These are phyloP conservation scores for Suhomyces coccinellae DNA, from an alignment of 1,139 yeast species.

Conservation along the genomic window DNA sequence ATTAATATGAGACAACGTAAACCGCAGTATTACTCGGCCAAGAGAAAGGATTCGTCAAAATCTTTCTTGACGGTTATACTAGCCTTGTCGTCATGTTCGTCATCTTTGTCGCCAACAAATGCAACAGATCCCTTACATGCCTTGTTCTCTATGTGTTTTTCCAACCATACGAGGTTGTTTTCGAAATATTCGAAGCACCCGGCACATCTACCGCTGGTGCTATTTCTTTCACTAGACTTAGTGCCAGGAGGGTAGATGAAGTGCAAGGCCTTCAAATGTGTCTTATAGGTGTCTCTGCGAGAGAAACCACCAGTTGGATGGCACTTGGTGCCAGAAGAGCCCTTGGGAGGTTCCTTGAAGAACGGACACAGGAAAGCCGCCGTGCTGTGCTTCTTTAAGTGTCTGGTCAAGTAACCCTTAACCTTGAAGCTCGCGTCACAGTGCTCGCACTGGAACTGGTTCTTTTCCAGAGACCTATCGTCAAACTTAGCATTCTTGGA, in stretches of 20 bases:
- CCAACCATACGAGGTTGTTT: slow-evolving; percentile 52
- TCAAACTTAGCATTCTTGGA: slow-evolving; percentile 1
- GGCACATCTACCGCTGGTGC: slow-evolving; percentile 53
- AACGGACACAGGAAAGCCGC: slow-evolving; percentile 60
- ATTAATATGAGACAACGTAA: not conserved
- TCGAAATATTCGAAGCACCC: slow-evolving; percentile 55
- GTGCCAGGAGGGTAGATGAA: slow-evolving; percentile 62
- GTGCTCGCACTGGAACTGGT: slow-evolving; percentile 37
- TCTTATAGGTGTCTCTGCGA: slow-evolving; percentile 57
- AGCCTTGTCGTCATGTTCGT: not conserved
- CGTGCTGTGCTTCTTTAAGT: slow-evolving; percentile 51
- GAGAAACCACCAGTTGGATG: slow-evolving; percentile 63
- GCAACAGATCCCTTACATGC: slow-evolving; percentile 45
- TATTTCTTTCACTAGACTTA: slow-evolving; percentile 44
- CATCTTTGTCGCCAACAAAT: slow-evolving; percentile 6
- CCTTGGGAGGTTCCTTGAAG: slow-evolving; percentile 37
- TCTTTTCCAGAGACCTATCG: slow-evolving; percentile 3
- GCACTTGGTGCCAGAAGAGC: slow-evolving; percentile 44
- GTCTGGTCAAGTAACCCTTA: slow-evolving; percentile 58
- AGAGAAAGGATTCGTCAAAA: slow-evolving; percentile 3
- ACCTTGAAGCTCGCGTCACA: slow-evolving; percentile 53
- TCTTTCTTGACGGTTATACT: slow-evolving; percentile 2
- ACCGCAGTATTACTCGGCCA: not conserved
- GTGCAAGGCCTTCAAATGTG: slow-evolving; percentile 58
- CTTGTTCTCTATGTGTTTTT: slow-evolving; percentile 48